A percentile compares a stretch with the other conserved stretches of the same genome.
Conservation (phyloP, 441 rosid species). For the Aleurites moluccanus region DNA sequence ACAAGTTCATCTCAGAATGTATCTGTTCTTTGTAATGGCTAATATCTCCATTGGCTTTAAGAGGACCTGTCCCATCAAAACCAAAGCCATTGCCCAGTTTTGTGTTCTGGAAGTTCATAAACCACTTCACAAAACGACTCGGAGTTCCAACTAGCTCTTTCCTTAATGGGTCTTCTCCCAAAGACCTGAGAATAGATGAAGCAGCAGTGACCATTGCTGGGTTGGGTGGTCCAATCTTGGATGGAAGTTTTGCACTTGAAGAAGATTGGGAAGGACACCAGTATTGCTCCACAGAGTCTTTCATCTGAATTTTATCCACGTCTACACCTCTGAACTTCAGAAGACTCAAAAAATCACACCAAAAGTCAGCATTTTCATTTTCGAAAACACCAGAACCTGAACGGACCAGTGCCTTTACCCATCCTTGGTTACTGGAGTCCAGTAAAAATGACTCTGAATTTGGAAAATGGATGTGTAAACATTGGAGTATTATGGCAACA, state of each 20-base stretch:
- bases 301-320: conserved; percentile 34
- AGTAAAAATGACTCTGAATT: conserved; percentile 45
- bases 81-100: conserved; percentile 55
- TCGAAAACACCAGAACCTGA: conserved; percentile 85
- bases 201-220: conserved; percentile 68
- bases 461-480: conserved; percentile 79
- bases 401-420: conserved; percentile 47
- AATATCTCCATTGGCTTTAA: conserved; percentile 34
- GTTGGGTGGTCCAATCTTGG: conserved; percentile 36
- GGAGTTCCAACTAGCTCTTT: conserved; percentile 85
- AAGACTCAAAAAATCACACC: conserved; percentile 72
- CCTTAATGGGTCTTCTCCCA: conserved; percentile 89
- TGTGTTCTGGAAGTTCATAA: conserved; percentile 70
- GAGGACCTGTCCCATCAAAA: conserved; percentile 26
- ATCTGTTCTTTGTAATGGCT: conserved; percentile 34
- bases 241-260: conserved; percentile 34
- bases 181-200: conserved; percentile 55
- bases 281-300: conserved; percentile 29
- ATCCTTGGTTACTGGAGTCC: conserved; percentile 52
- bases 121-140: conserved; percentile 66
- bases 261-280: conserved; percentile 75
- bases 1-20: conserved; percentile 60
- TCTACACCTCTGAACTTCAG: conserved; percentile 61
- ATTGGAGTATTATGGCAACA: conserved; percentile 83
- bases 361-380: conserved; percentile 48